phyloP scores from a whole-genome alignment of 495 filamentous ascomycete species.

The Aspergillus heteromorphus region DNA sequence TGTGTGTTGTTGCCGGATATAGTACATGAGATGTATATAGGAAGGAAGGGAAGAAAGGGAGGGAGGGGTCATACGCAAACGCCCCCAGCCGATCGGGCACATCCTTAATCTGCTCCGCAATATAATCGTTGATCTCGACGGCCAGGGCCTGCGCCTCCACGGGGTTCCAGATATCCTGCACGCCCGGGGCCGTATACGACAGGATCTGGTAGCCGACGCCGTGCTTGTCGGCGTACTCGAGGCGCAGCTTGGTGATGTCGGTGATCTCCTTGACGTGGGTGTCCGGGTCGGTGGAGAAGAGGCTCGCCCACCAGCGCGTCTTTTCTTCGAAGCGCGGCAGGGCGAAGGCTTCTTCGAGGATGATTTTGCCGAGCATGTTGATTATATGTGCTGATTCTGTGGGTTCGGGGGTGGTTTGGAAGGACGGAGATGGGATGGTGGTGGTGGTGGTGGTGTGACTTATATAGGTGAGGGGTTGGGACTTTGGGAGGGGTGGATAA shows the following conservation, averaged over 20 bases:
- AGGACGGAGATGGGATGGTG: not conserved
- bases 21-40: not conserved
- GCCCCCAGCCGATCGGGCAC: slow-evolving; percentile 52
- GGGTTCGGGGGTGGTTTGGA: not conserved
- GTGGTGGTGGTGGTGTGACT: too few relatives aligned
- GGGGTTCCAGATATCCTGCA: slow-evolving; percentile 51
- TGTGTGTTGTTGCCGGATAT: too few relatives aligned
- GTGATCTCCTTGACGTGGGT: slow-evolving; percentile 40
- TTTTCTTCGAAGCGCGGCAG: slow-evolving; percentile 44
- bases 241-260: slow-evolving; percentile 46
- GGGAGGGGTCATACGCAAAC: slow-evolving; percentile 36
- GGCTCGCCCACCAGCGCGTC: slow-evolving; percentile 42
- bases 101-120: slow-evolving; percentile 45
- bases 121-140: slow-evolving; percentile 52
- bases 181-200: slow-evolving; percentile 50
- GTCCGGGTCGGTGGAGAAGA: slow-evolving; percentile 41
- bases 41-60: not conserved
- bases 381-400: not conserved
- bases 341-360: slow-evolving; percentile 48
- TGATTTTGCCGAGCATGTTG: slow-evolving; percentile 48
- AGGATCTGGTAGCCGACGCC: slow-evolving; percentile 59
- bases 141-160: slow-evolving; percentile 42
- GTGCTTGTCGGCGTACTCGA: slow-evolving; percentile 50
- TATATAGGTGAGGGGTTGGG: too few relatives aligned
- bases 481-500: too few relatives aligned